Evolutionary conservation across 75 land plant species (phyloP), one percentile per base, ranked within the genome.

Genomic region (Pseudotsuga menziesii): DNA sequence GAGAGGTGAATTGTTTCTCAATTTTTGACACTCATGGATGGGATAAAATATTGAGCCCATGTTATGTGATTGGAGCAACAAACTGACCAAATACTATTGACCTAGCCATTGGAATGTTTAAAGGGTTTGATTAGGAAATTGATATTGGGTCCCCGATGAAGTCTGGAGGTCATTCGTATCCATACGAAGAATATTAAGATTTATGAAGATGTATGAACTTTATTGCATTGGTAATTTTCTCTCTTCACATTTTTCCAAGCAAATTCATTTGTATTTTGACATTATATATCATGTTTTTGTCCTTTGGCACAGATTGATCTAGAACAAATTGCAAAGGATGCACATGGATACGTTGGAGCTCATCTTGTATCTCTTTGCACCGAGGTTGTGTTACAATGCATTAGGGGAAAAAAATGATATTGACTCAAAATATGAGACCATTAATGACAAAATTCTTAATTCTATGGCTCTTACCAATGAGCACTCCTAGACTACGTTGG

Each of bases 401-500:
- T 83, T 25, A 35, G 81, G 20, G 83, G 79, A 60, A 83, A 78
- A 57, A 83, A 81, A 83, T 75, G 84, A 79, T 5, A 83, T 83
- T 69, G 84, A 83, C 56, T 59, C 79, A 17, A 81, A 83, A 36
- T 81, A 83, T 66, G 84, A 83, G 55, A 83, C 78, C 13, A 79
- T 83, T 17, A 81, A 83, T 23, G 62, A 25, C 22, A 83, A 84
- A 56, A 70, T 93, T 4, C 79, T 93, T 23, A 93, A 93, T 73
- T 93, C 92, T 1, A 93, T 93, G 92, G 86, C 91, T 54, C 92
- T 93, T 5, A 88, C 89, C 0, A 87, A 93, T 82, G 92, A 93
- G 56, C 92, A 93, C 75, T 93, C 90, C 82, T 80, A 86, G 77
- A 88, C 89, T 70, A 93, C 95, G 11, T 76, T 93, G n/a, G 93